Evolutionary conservation across 1,284 basidiomycete genomes (phyloP), one percentile per base, ranked within the genome.

Genomic region (Caloboletus firmus): DNA sequence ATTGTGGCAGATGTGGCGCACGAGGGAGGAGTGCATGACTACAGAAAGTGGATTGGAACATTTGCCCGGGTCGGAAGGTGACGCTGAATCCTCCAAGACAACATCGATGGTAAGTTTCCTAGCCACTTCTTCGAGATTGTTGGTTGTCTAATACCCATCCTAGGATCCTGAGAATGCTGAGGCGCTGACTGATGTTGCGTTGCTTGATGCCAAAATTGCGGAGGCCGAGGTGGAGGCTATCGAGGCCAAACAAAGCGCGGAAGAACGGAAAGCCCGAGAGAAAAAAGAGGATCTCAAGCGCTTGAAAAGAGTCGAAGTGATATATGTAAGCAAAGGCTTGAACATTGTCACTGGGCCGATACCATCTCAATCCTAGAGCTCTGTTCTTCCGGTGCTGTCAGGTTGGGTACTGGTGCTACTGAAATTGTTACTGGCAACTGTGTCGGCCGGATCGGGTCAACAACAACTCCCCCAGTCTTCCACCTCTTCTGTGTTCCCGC

Each of bases 1-100:
- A 24, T 74, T 98, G 34, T 88, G 88, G 77, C 97, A 99, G 75
- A 93, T 95, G 80, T 98, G 93, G 91, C 81, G 90, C 69, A 89
- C 93, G 4, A 79, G 97, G 52, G 95, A 98, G 70, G 95, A 98
- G 65, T 97, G 91, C 66, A 91, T 97, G 79, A 87, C 89, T 4
- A 85, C 90, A 50, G 97, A 99, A 75, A 93, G 93, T 63, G 97
- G 96, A 12, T 73, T 98, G 57, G 89, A 93, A 61, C 77, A 83
- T 72, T 78, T 93, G 79, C 82, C 87, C 34, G 82, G 88, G 48
- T 71, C 79, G 30, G 84, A 84, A 57, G 79, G 79, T 28, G 80
- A 79, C 28, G 71, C 73, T 45, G 76, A 79, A 59, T 74, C 77
- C 4, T 79, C 76, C 22, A 84, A 72, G 64, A 56, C 60, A 64